These are phyloP conservation scores for Colletotrichum navitas DNA, from an alignment of 2,329 filamentous ascomycete genomes.

Conservation along the genomic window DNA sequence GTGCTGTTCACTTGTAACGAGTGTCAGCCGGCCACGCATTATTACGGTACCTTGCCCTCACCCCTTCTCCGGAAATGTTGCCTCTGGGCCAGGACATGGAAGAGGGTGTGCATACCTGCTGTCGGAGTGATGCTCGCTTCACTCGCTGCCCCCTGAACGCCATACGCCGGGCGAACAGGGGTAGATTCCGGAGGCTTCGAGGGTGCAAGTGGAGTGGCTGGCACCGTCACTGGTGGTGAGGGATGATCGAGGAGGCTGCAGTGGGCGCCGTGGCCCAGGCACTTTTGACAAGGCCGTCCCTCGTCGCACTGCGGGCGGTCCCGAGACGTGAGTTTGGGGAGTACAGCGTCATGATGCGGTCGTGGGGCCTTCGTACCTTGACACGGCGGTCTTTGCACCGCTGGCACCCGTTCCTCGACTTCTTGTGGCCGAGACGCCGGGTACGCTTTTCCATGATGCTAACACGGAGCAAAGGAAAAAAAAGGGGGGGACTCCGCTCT, in stretches of 20 bases:
- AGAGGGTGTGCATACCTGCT: slow-evolving; percentile 17
- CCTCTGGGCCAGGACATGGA: not conserved
- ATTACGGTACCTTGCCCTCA: not conserved
- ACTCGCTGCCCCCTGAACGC: not conserved
- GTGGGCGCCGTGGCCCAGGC: slow-evolving; percentile 51
- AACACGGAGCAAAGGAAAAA: no score
- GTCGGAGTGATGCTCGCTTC: slow-evolving; percentile 34
- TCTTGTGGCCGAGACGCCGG: slow-evolving; percentile 45
- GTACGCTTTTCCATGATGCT: slow-evolving; percentile 34
- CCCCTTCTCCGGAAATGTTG: not conserved
- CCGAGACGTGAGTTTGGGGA: slow-evolving; percentile 1
- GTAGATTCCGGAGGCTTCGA: slow-evolving; percentile 23
- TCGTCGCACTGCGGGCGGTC: slow-evolving; percentile 47
- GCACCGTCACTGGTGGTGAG: not conserved
- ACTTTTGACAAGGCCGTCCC: slow-evolving; percentile 52
- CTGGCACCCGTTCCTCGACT: slow-evolving; percentile 49
- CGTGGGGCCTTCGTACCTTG: slow-evolving; percentile 43
- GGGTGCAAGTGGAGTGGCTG: slow-evolving; percentile 9
- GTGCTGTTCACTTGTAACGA: slow-evolving; percentile 16
- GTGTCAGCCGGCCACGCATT: not conserved
- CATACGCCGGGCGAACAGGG: slow-evolving; percentile 1
- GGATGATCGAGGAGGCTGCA: slow-evolving; percentile 46
- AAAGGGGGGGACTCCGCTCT: not conserved
- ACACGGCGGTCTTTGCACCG: slow-evolving; percentile 49
- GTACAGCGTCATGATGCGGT: not conserved